These are phyloP conservation scores for Cyclotella kingstonii DNA, from an alignment of 108 stramenopile species.

Conservation along the genomic window DNA sequence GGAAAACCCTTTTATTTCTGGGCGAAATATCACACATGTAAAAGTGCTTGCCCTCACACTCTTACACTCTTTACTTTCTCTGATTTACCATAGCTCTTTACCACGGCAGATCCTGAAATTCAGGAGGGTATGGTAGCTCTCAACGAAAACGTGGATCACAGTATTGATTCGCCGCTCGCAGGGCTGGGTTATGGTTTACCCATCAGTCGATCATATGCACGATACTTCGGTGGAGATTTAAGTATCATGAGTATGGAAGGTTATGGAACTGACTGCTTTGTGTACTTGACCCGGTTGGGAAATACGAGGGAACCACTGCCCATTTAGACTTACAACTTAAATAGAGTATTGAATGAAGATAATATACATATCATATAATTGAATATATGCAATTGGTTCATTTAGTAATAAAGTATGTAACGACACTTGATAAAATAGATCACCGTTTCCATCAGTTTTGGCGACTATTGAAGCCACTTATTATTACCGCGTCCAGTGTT, in stretches of 20 bases:
- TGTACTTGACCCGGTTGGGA: conserved; percentile 87
- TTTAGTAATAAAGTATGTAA: neutral
- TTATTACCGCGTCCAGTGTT: conserved; percentile 46
- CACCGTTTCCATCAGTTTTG: neutral
- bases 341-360: neutral
- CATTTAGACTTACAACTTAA: conserved; percentile 38
- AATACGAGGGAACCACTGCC: conserved; percentile 84
- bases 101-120: conserved; percentile 85
- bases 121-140: conserved; percentile 76
- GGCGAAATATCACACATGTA: neutral
- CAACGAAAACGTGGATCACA: conserved; percentile 78
- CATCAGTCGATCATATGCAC: conserved; percentile 92
- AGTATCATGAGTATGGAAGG: conserved; percentile 99
- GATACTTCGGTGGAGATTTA: conserved; percentile 98
- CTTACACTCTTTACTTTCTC: no score
- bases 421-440: no score
- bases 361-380: no score
- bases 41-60: no score
- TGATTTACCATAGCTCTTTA: conserved; percentile 64
- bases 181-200: conserved; percentile 98
- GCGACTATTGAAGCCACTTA: conserved; percentile 34
- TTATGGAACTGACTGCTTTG: conserved; percentile 98
- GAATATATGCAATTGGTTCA: no score
- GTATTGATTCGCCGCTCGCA: conserved; percentile 93
- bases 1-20: neutral